Percentiles rank a stretch among this genome's conserved stretches.
Conservation (phyloP, 768 basidiomycete genomes). For the Phlebiopsis gigantea region DNA sequence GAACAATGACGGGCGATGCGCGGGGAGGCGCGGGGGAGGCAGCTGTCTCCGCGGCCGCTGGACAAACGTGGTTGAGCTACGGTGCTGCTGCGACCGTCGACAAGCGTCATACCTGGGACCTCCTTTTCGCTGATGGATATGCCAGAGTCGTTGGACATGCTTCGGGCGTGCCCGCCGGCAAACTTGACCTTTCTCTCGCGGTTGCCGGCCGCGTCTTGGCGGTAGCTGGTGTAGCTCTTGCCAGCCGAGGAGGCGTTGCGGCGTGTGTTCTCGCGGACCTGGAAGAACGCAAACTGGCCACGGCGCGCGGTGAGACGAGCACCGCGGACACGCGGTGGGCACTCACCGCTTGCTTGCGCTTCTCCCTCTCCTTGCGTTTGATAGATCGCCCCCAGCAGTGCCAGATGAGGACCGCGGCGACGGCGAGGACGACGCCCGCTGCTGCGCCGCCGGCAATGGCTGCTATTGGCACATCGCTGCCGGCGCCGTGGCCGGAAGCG, state of each 20-base stretch:
- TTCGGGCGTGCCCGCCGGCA: constrained; percentile 13
- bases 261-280: constrained; percentile 35
- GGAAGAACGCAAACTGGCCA: constrained; percentile 24
- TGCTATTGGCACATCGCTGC: constrained; percentile 35
- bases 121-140: constrained; percentile 10
- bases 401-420: constrained; percentile 40
- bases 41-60: not conserved
- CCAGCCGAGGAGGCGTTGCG: constrained; percentile 30
- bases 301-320: not conserved
- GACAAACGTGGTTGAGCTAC: not conserved
- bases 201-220: constrained; percentile 20
- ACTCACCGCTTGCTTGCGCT: constrained; percentile 28
- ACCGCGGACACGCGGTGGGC: not conserved
- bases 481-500: not conserved
- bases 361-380: constrained; percentile 30
- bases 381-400: constrained; percentile 40
- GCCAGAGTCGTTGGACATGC: constrained; percentile 11
- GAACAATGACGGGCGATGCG: not conserved
- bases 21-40: not conserved
- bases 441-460: constrained; percentile 47
- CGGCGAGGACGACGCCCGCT: constrained; percentile 43
- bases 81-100: not conserved
- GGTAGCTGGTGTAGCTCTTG: constrained; percentile 20
- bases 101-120: not conserved
- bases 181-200: constrained; percentile 35